These are phyloP conservation scores for Phialemonium atrogriseum DNA, from an alignment of 2,329 filamentous ascomycete genomes.

Conservation along the genomic window DNA sequence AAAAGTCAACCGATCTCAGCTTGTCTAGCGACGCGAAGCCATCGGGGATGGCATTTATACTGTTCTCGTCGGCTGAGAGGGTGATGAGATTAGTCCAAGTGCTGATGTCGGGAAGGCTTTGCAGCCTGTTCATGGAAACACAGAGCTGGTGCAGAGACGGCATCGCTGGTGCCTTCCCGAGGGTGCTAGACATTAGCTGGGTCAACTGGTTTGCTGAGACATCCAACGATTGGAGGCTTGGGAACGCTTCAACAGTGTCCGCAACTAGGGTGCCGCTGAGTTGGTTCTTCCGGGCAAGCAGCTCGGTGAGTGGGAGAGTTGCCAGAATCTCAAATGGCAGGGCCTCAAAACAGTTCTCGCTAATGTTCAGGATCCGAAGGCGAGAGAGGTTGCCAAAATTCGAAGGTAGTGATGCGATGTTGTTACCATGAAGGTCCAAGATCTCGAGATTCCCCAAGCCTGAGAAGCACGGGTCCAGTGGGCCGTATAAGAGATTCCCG, in stretches of 20 bases:
- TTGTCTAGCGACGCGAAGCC: slow-evolving; percentile 62
- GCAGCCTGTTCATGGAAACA: slow-evolving; percentile 74
- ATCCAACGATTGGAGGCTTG: slow-evolving; percentile 66
- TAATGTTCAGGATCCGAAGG: slow-evolving; percentile 70
- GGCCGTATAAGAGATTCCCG: slow-evolving; percentile 65
- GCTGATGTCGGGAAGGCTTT: slow-evolving; percentile 63
- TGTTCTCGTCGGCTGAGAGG: slow-evolving; percentile 75
- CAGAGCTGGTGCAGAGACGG: slow-evolving; percentile 67
- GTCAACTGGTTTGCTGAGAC: slow-evolving; percentile 68
- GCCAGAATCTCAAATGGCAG: slow-evolving; percentile 64
- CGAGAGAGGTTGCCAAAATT: slow-evolving; percentile 57
- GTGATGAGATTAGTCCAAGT: slow-evolving; percentile 66
- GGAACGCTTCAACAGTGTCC: slow-evolving; percentile 46
- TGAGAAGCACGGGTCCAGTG: slow-evolving; percentile 55
- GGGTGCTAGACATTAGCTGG: slow-evolving; percentile 34
- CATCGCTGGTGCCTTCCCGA: slow-evolving; percentile 43
- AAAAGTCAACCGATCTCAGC: slow-evolving; percentile 72
- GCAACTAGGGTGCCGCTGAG: slow-evolving; percentile 66
- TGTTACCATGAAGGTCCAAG: slow-evolving; percentile 76
- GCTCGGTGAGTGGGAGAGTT: slow-evolving; percentile 61
- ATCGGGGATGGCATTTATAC: slow-evolving; percentile 63
- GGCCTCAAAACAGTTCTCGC: slow-evolving; percentile 65
- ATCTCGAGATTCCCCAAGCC: slow-evolving; percentile 64
- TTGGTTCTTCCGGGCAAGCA: slow-evolving; percentile 70
- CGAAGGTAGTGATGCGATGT: slow-evolving; percentile 61